phyloP scores from a whole-genome alignment of 129 eudicot genomes.

The Mikania micrantha region DNA sequence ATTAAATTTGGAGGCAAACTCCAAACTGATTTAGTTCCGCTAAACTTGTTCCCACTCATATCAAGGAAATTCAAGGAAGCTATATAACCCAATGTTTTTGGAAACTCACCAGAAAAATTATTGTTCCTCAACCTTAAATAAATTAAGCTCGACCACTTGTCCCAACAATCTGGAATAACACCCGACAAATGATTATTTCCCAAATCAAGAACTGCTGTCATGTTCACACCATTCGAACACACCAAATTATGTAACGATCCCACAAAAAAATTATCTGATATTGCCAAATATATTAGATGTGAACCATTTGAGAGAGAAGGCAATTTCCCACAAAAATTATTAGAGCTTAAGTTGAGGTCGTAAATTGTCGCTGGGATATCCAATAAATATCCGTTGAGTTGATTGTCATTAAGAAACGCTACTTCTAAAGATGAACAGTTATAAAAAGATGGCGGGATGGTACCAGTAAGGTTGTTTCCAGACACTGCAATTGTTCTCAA shows the following conservation, averaged over 20 bases:
- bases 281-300: too few relatives aligned
- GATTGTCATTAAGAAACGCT: not conserved
- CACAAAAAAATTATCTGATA: too few relatives aligned
- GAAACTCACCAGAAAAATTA: too few relatives aligned
- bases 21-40: not conserved
- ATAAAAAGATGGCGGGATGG: too few relatives aligned
- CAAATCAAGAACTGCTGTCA: not conserved
- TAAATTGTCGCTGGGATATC: not conserved
- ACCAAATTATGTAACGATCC: slow-evolving; percentile 13
- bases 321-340: too few relatives aligned
- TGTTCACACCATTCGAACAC: not conserved
- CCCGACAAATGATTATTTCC: slow-evolving; percentile 23
- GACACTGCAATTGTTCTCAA: too few relatives aligned
- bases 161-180: slow-evolving; percentile 20
- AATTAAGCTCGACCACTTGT: not conserved
- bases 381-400: not conserved
- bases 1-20: not conserved
- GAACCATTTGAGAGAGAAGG: too few relatives aligned
- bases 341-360: too few relatives aligned
- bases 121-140: not conserved
- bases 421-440: not conserved
- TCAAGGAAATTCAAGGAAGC: not conserved
- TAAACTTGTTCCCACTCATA: not conserved
- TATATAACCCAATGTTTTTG: too few relatives aligned
- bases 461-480: too few relatives aligned